A percentile compares a stretch with the other conserved stretches of the same genome.
phyloP scores from a whole-genome alignment of 179 eudicot genomes.

The Spergularia azorica region DNA sequence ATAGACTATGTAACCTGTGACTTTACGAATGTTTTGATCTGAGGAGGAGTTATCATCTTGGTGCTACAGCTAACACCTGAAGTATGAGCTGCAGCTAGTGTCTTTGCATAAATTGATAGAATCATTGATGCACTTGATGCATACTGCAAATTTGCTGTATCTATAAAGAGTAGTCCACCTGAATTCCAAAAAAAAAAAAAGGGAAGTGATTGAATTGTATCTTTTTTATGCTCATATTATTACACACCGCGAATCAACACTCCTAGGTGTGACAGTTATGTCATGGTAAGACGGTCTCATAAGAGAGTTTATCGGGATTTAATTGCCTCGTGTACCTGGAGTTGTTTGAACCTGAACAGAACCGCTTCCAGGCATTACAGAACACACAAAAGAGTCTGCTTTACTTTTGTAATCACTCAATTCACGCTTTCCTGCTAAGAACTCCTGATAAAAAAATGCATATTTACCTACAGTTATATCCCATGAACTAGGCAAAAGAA shows the following conservation, averaged over 20 bases:
- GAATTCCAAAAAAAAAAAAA: slow-evolving; percentile 6
- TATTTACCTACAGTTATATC: not conserved
- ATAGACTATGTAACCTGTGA: slow-evolving; percentile 35
- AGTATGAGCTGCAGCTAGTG: slow-evolving; percentile 34
- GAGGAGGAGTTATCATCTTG: slow-evolving; percentile 27
- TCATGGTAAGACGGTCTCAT: not conserved
- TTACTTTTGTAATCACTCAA: slow-evolving; percentile 42
- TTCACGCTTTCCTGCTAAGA: slow-evolving; percentile 34
- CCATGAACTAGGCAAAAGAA: not conserved
- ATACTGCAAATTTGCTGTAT: slow-evolving; percentile 43
- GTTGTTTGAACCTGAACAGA: slow-evolving; percentile 41
- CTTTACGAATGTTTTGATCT: slow-evolving; percentile 37
- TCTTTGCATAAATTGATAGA: slow-evolving; percentile 40
- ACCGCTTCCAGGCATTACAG: slow-evolving; percentile 46
- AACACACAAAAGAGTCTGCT: slow-evolving; percentile 50
- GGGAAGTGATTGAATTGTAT: not conserved
- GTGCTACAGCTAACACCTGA: slow-evolving; percentile 40
- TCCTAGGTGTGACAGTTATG: too few relatives aligned
- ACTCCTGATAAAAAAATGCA: slow-evolving; percentile 32
- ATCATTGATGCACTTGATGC: slow-evolving; percentile 43
- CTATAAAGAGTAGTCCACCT: slow-evolving; percentile 50
- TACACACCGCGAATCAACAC: not conserved
- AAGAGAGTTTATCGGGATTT: not conserved
- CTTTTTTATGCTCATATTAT: not conserved
- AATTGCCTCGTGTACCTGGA: slow-evolving; percentile 29